Evolutionary conservation across 2,329 filamentous ascomycete species (phyloP).

Genomic region (Ceratocystis destructans): DNA sequence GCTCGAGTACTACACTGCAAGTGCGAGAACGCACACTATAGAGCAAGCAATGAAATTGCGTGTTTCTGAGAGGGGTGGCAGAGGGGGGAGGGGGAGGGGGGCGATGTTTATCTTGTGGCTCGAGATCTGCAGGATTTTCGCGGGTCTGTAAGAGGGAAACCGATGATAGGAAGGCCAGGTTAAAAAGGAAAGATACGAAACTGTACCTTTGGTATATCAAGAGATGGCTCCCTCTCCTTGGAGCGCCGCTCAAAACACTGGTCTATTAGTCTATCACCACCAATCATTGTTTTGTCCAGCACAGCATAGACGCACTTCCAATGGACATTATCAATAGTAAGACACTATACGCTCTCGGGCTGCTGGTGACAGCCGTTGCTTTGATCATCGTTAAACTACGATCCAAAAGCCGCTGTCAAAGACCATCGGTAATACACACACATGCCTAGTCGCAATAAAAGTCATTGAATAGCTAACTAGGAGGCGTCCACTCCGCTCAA

Average conservation of each 20-base stretch:
- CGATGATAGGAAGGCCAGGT: background rate
- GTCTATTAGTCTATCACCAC: background rate
- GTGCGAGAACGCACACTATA: background rate
- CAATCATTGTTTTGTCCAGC: background rate
- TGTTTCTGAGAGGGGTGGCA: background rate
- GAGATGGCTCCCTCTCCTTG: background rate
- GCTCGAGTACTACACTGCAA: background rate
- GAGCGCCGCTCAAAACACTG: background rate
- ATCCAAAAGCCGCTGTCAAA: background rate
- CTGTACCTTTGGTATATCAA: background rate
- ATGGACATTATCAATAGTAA: background rate
- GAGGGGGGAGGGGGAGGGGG: too few species aligned
- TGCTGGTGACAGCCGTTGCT: slow-evolving; percentile 4
- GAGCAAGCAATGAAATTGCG: background rate
- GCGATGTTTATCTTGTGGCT: background rate
- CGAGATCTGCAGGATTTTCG: background rate
- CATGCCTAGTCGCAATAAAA: background rate
- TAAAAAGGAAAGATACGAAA: background rate
- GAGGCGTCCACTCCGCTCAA: background rate
- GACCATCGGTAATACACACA: background rate
- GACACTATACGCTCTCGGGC: slow-evolving; percentile 6
- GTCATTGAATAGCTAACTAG: background rate
- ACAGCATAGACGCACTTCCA: background rate
- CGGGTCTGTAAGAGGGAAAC: background rate
- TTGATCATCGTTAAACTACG: slow-evolving; percentile 5